Conservation (phyloP, 2,329 filamentous ascomycete genomes). For the Emmonsiellopsis sp. region DNA sequence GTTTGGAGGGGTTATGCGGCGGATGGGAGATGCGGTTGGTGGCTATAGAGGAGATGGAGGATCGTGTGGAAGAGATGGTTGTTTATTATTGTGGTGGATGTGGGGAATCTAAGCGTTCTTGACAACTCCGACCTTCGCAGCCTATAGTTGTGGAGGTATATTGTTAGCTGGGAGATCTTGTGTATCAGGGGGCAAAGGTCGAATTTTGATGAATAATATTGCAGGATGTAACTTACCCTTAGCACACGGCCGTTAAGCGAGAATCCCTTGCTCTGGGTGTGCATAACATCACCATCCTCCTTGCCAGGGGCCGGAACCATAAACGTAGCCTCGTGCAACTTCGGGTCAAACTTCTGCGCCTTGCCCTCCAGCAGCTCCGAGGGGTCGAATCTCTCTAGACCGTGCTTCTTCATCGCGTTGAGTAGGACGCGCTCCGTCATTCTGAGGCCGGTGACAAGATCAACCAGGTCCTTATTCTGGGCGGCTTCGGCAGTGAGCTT, state of each 20-base stretch:
- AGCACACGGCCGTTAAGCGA: constrained; percentile 82
- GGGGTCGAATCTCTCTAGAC: constrained; percentile 80
- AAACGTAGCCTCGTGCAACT: constrained; percentile 93
- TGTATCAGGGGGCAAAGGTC: neutral
- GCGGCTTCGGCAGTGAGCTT: constrained; percentile 53
- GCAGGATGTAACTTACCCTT: constrained; percentile 40
- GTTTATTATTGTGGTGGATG: neutral
- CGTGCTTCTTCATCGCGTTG: constrained; percentile 84
- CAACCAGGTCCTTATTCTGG: constrained; percentile 62
- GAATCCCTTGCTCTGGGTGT: constrained; percentile 93
- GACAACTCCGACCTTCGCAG: constrained; percentile 92
- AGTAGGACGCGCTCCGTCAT: constrained; percentile 92
- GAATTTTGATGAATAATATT: neutral
- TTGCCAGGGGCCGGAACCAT: constrained; percentile 80
- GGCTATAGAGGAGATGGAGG: neutral
- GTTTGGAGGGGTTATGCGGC: neutral
- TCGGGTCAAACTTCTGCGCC: constrained; percentile 87
- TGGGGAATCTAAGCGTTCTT: constrained; percentile 53
- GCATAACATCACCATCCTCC: constrained; percentile 83
- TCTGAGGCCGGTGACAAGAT: constrained; percentile 79
- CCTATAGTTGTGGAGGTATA: constrained; percentile 27
- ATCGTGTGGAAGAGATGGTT: neutral
- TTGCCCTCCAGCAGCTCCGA: constrained; percentile 37
- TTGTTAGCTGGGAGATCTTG: constrained; percentile 9
- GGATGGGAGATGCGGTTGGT: neutral